Base-by-base conservation (phyloP, 2,329 filamentous ascomycete genomes). In the Monilinia vaccinii-corymbosi region DNA sequence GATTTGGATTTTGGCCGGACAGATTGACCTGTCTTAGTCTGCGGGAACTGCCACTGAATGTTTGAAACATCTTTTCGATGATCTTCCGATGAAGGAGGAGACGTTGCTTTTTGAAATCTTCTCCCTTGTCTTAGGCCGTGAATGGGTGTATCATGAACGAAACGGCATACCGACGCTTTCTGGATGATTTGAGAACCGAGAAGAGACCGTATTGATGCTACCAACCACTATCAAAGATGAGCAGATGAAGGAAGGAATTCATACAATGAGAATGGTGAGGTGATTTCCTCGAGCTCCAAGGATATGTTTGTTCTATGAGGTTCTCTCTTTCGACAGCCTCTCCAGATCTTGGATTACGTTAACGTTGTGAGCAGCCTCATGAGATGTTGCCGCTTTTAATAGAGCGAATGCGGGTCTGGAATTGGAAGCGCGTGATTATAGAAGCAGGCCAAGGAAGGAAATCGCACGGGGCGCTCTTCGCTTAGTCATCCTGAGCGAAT, bases 21-120 rank as follows among this genome's bases (percentile, higher is more conserved):
- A 99, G 86, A 75, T 97, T 97, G 72, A 97, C 91, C 73, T 97
- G 92, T 66, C 94, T 87, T 63, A 88, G 87, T 66, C 89, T 88
- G 70, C 90, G 86, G 68, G 91, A 89, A 75, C 77, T 89, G 68
- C 94, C 94, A 28, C 89, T 94, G 76, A 99, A 99, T 58, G 88
- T 91, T 63, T 88, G 86, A 76, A 94, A 95, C 93, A 97, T 97
- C 67, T 71, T 72, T 71, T 58, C 61, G 34, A 56, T 55, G 63
- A 34, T 23, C 6, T 14, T 23, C n/a, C n/a, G n/a, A 4, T 31
- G 31, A 9, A 34, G 48, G 18, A 44, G 44, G 38, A 36, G 48
- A 36, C 36, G 40, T 50, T 7, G 16, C n/a, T 28, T 18, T 21
- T 55, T 34, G 23, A 42, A 21, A 16, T 16, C 25, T 36, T 21